A percentile compares a stretch with the other conserved stretches of the same genome.
Conservation (phyloP, 768 basidiomycete genomes). For the Termitomyces sp. region DNA sequence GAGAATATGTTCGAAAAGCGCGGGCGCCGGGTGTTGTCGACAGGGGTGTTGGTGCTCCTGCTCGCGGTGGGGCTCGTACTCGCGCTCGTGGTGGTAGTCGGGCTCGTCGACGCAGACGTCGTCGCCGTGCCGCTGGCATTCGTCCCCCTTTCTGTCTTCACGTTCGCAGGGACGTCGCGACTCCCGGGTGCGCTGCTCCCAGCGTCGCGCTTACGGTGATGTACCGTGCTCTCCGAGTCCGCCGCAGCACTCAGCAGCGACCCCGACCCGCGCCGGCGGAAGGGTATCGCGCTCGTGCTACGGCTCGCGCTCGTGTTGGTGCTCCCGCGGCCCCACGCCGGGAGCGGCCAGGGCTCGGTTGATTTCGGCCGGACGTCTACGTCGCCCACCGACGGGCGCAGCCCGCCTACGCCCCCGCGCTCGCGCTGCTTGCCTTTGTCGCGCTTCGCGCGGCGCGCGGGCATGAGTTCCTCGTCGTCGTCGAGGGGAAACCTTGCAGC, state of each 20-base stretch:
- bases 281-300: conserved; percentile 14
- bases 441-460: conserved; percentile 7
- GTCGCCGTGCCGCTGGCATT: neutral
- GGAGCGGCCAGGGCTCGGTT: conserved; percentile 24
- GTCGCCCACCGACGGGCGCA: conserved; percentile 3
- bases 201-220: too few species aligned
- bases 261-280: conserved; percentile 9
- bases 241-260: neutral
- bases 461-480: neutral
- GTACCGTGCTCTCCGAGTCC: neutral
- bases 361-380: conserved; percentile 22
- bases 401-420: neutral
- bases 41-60: neutral
- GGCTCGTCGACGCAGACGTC: neutral
- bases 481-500: neutral
- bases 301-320: neutral
- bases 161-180: too few species aligned
- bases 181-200: too few species aligned
- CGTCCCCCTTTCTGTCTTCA: too few species aligned
- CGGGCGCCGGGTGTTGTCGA: neutral
- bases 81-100: neutral
- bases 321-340: neutral
- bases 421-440: conserved; percentile 23
- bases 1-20: conserved; percentile 23
- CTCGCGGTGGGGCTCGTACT: neutral